phyloP scores from a whole-genome alignment of 2,329 filamentous ascomycete genomes.

The Biscogniauxia marginata region DNA sequence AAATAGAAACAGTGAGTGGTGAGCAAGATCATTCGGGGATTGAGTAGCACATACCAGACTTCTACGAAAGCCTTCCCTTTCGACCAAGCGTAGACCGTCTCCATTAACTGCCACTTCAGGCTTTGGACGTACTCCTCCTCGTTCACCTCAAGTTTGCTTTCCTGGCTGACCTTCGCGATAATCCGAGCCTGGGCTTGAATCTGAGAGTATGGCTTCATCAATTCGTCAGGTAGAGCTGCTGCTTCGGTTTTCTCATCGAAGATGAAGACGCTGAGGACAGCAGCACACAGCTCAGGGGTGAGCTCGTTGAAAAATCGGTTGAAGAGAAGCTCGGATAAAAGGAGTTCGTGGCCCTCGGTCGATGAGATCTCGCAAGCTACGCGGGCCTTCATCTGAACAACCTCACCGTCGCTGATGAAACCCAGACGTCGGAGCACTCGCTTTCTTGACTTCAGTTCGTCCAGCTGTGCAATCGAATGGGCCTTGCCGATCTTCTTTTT shows the following conservation, averaged over 20 bases:
- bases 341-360: constrained; percentile 82
- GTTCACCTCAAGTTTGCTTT: constrained; percentile 91
- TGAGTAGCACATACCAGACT: constrained; percentile 76
- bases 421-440: constrained; percentile 89
- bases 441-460: constrained; percentile 95
- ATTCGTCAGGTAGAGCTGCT: constrained; percentile 73
- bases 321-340: constrained; percentile 90
- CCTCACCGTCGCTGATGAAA: constrained; percentile 93
- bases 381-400: constrained; percentile 94
- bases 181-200: constrained; percentile 84
- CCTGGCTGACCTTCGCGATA: constrained; percentile 89
- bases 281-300: constrained; percentile 80
- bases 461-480: constrained; percentile 85
- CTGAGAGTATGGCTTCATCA: constrained; percentile 81
- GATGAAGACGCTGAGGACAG: constrained; percentile 89
- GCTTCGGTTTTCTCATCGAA: constrained; percentile 95
- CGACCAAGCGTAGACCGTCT: constrained; percentile 90
- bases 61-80: constrained; percentile 87
- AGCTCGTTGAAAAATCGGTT: constrained; percentile 98
- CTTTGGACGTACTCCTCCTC: constrained; percentile 89
- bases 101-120: constrained; percentile 96
- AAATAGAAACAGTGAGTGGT: constrained; percentile 10
- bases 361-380: constrained; percentile 98
- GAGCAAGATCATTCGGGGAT: background rate
- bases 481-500: constrained; percentile 86